phyloP scores from a whole-genome alignment of 331 rosid species.

The Cydonia oblonga region DNA sequence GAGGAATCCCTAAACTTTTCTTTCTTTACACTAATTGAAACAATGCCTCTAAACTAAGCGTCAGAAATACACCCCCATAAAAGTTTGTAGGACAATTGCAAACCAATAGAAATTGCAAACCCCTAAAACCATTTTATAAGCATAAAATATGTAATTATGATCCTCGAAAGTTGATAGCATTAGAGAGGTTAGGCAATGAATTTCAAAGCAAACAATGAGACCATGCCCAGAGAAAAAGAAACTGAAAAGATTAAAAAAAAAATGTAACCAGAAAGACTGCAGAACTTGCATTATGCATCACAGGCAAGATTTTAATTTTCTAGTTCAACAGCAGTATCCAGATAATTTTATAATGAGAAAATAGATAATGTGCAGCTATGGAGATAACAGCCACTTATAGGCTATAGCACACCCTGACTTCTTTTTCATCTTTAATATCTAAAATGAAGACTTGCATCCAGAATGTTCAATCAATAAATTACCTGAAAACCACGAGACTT shows the following conservation, averaged over 20 bases:
- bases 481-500: conserved; percentile 98
- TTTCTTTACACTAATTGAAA: neutral
- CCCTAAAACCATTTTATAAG: neutral
- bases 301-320: neutral
- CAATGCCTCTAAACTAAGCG: neutral
- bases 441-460: neutral
- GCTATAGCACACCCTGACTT: neutral
- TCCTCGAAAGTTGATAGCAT: neutral
- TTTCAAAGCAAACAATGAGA: neutral
- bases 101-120: neutral
- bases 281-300: neutral
- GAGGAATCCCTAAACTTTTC: neutral
- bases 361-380: neutral
- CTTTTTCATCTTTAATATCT: neutral
- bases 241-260: neutral
- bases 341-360: neutral
- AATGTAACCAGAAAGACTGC: neutral
- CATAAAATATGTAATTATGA: neutral
- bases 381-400: neutral
- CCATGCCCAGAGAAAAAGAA: neutral
- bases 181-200: neutral
- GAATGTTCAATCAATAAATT: neutral
- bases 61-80: neutral
- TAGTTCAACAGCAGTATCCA: neutral
- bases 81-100: neutral